Conservation (phyloP, 2,329 filamentous ascomycete species). For the Seiridium unicorne region DNA sequence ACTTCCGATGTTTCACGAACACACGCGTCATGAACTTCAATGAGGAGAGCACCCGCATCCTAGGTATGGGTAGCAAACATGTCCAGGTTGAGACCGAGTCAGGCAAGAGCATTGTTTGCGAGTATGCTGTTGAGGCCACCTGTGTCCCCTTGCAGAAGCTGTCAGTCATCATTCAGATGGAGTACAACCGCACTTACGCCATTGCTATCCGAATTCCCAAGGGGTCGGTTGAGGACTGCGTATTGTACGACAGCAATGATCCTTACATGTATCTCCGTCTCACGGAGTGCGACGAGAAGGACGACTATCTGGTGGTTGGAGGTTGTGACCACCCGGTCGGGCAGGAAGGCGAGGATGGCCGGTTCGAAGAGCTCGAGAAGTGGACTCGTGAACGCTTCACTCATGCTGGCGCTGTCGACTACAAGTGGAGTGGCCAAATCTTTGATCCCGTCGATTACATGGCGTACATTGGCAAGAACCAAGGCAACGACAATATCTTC, state of each 20-base stretch:
- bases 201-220: conserved; percentile 54
- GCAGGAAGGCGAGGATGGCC: conserved; percentile 41
- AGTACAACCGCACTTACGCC: conserved; percentile 53
- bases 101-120: conserved; percentile 41
- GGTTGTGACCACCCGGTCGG: conserved; percentile 60
- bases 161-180: conserved; percentile 49
- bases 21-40: conserved; percentile 46
- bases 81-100: conserved; percentile 44
- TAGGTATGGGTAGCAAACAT: conserved; percentile 41
- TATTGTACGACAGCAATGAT: conserved; percentile 54
- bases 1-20: conserved; percentile 52
- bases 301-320: conserved; percentile 56
- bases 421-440: conserved; percentile 57
- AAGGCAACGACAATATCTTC: conserved; percentile 48
- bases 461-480: conserved; percentile 55
- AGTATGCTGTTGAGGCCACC: conserved; percentile 51
- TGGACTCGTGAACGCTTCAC: conserved; percentile 55
- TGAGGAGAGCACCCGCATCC: conserved; percentile 44
- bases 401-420: conserved; percentile 46
- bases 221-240: conserved; percentile 48
- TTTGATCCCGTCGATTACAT: conserved; percentile 54
- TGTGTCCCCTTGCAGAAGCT: conserved; percentile 56
- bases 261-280: conserved; percentile 55
- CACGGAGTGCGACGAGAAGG: conserved; percentile 48
- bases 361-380: conserved; percentile 48